Percentiles rank a stretch among this genome's conserved stretches.
phyloP scores from a whole-genome alignment of 228 moss, liverwort and hornwort genomes.

The Sphagnum fallax region DNA sequence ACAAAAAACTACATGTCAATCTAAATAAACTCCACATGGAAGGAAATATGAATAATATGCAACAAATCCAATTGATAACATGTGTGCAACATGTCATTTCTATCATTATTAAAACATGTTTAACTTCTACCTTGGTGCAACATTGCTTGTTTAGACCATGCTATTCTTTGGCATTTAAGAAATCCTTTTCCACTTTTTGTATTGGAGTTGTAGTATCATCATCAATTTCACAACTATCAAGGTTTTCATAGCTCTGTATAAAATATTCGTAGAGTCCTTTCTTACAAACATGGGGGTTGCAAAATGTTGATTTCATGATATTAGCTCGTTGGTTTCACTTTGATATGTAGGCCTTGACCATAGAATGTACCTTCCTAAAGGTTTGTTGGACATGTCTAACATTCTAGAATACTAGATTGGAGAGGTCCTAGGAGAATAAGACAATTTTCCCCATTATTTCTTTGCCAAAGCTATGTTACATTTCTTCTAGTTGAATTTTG shows the following conservation, averaged over 20 bases:
- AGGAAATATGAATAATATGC: no score
- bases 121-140: no score
- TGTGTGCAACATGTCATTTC: no score
- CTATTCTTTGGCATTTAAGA: no score
- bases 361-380: conserved; percentile 79
- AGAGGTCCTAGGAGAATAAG: conserved; percentile 74
- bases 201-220: not conserved
- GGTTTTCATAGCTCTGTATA: not conserved
- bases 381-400: conserved; percentile 68
- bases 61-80: no score
- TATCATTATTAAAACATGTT: no score
- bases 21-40: no score
- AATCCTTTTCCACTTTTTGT: not conserved
- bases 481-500: no score
- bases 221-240: not conserved
- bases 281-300: not conserved
- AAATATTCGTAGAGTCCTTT: not conserved
- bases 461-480: no score
- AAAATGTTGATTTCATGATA: not conserved
- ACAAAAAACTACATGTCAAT: no score
- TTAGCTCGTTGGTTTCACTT: not conserved
- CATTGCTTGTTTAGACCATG: no score
- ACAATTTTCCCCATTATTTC: not conserved
- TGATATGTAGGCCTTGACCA: conserved; percentile 54
- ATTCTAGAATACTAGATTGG: conserved; percentile 61